These are phyloP conservation scores for Chaetothyriales sp. DNA, from an alignment of 2,329 filamentous ascomycete species.

Conservation along the genomic window DNA sequence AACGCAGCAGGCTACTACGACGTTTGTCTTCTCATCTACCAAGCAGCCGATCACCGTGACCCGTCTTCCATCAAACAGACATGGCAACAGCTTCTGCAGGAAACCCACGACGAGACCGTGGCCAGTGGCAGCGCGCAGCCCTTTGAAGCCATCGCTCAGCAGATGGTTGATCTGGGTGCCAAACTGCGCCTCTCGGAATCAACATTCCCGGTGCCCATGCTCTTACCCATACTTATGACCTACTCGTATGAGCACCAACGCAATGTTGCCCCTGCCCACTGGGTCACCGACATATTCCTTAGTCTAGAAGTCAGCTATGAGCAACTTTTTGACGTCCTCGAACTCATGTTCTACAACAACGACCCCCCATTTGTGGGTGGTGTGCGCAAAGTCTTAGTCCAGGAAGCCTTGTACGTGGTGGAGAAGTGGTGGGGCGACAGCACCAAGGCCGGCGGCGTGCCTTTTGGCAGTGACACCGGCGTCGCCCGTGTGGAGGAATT, in stretches of 20 bases:
- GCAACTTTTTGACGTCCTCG: constrained; percentile 47
- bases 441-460: constrained; percentile 37
- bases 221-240: constrained; percentile 43
- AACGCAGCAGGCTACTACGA: constrained; percentile 90
- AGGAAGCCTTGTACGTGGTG: constrained; percentile 49
- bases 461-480: constrained; percentile 49
- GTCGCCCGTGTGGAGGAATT: constrained; percentile 35
- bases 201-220: constrained; percentile 39
- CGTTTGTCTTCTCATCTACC: constrained; percentile 82
- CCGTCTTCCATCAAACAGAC: constrained; percentile 68
- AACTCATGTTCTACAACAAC: constrained; percentile 54
- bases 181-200: constrained; percentile 43
- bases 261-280: constrained; percentile 35
- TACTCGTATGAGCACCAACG: constrained; percentile 40
- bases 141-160: constrained; percentile 38
- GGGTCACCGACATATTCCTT: constrained; percentile 54
- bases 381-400: constrained; percentile 43
- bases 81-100: constrained; percentile 69
- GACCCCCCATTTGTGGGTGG: constrained; percentile 50
- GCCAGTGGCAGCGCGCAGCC: constrained; percentile 29
- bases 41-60: constrained; percentile 81
- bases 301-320: constrained; percentile 50
- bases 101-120: constrained; percentile 47
- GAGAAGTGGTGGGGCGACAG: constrained; percentile 48
- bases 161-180: constrained; percentile 43